These are phyloP conservation scores for Turritis glabra DNA, from an alignment of 345 rosid species.

Conservation along the genomic window DNA sequence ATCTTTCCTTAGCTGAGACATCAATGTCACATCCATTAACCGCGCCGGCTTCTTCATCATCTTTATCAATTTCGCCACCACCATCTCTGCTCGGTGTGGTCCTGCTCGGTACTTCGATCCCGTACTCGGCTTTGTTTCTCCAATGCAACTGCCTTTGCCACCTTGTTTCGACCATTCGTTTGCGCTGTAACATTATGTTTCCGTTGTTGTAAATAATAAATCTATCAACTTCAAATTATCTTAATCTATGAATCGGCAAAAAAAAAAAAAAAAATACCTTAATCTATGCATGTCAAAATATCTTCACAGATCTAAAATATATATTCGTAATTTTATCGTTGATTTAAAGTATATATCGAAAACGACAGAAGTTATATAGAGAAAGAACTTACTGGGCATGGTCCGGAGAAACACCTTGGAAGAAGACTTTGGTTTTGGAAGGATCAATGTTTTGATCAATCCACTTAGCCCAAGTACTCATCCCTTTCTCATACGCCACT, in stretches of 20 bases:
- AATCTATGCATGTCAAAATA: too few species aligned
- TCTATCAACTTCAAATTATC: neutral
- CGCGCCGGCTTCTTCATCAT: slow-evolving; percentile 30
- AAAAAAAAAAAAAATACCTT: too few species aligned
- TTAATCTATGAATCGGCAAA: too few species aligned
- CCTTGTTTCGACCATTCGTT: slow-evolving; percentile 57
- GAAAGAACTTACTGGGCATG: slow-evolving; percentile 47
- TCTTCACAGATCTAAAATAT: too few species aligned
- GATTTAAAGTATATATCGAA: neutral
- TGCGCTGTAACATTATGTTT: slow-evolving; percentile 41
- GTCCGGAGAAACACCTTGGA: slow-evolving; percentile 76
- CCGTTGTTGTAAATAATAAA: neutral
- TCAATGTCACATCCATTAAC: slow-evolving; percentile 37
- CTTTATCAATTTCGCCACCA: slow-evolving; percentile 33
- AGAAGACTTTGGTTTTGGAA: slow-evolving; percentile 55
- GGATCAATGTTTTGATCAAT: slow-evolving; percentile 48
- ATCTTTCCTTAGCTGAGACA: slow-evolving; percentile 46
- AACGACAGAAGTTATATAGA: neutral
- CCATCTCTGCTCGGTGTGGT: slow-evolving; percentile 49
- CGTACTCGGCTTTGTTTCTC: slow-evolving; percentile 43
- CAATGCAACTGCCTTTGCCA: slow-evolving; percentile 42
- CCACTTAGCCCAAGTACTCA: slow-evolving; percentile 78
- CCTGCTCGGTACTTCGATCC: slow-evolving; percentile 48
- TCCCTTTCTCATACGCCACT: slow-evolving; percentile 60
- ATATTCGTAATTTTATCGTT: neutral